Evolutionary conservation across 805 yeast species (phyloP).

Genomic region (Priceomyces fermenticarens): DNA sequence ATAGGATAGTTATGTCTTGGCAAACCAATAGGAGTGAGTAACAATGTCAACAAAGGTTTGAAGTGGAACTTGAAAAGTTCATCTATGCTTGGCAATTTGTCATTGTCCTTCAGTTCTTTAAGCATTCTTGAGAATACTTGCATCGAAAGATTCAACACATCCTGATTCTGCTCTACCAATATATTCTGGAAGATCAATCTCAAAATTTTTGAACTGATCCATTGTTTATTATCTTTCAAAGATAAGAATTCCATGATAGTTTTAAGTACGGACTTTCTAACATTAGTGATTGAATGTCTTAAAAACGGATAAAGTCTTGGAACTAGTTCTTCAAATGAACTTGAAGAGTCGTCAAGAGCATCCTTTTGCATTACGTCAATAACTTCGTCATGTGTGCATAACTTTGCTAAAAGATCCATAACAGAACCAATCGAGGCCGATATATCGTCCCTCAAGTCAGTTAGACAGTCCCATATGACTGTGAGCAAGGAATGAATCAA

Average conservation of each 20-base stretch:
- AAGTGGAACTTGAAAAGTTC: constrained; percentile 54
- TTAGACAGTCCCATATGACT: constrained; percentile 88
- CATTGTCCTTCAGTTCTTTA: constrained; percentile 35
- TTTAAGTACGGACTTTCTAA: constrained; percentile 81
- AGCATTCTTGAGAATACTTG: constrained; percentile 59
- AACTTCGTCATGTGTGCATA: constrained; percentile 80
- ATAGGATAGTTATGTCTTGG: constrained; percentile 84
- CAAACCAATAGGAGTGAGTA: constrained; percentile 94
- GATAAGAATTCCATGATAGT: constrained; percentile 75
- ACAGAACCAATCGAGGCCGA: constrained; percentile 95
- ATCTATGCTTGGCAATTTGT: constrained; percentile 44
- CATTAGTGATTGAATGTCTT: constrained; percentile 90
- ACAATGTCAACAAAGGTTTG: constrained; percentile 57
- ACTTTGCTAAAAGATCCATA: constrained; percentile 86
- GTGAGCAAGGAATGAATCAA: constrained; percentile 48
- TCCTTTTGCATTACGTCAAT: constrained; percentile 65
- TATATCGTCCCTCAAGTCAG: constrained; percentile 84
- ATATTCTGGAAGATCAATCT: constrained; percentile 83
- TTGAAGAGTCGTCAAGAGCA: constrained; percentile 48
- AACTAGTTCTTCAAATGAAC: constrained; percentile 71
- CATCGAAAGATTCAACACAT: constrained; percentile 61
- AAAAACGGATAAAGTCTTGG: constrained; percentile 90
- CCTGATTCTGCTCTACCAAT: constrained; percentile 81
- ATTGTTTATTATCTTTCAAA: constrained; percentile 54
- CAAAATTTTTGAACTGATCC: constrained; percentile 76